Evolutionary conservation across 306 rosid species (phyloP).

Genomic region (Trifolium dubium): DNA sequence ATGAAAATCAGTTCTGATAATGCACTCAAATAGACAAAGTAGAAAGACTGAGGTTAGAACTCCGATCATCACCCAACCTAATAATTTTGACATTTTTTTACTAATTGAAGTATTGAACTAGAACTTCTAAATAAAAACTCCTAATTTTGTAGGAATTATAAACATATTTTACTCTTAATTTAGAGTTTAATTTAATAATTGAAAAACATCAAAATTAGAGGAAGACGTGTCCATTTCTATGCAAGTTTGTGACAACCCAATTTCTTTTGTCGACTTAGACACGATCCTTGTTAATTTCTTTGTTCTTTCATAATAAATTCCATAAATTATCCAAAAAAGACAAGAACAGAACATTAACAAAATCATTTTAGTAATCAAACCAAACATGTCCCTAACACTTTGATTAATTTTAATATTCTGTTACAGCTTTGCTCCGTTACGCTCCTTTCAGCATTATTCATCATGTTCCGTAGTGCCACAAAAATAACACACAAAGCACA

Average conservation of each 20-base stretch:
- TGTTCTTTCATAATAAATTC: neutral
- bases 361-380: neutral
- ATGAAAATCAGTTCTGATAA: no score
- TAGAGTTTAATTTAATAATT: neutral
- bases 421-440: conserved; percentile 82
- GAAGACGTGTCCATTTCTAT: conserved; percentile 24
- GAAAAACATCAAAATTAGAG: conserved; percentile 3
- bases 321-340: neutral
- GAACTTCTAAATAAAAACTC: no score
- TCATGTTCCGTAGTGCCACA: conserved; percentile 81
- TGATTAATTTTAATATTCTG: neutral
- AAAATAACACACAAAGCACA: conserved; percentile 96
- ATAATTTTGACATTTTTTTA: no score
- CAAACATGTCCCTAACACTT: conserved; percentile 3
- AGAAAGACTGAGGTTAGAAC: no score
- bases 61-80: no score
- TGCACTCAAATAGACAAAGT: no score
- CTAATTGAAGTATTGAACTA: no score
- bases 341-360: neutral
- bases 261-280: neutral
- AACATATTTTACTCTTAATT: no score
- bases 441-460: conserved; percentile 61
- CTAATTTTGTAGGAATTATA: no score
- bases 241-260: neutral
- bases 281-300: neutral